Conservation (phyloP, 1,284 basidiomycete genomes). For the Ustilago bromivora region DNA sequence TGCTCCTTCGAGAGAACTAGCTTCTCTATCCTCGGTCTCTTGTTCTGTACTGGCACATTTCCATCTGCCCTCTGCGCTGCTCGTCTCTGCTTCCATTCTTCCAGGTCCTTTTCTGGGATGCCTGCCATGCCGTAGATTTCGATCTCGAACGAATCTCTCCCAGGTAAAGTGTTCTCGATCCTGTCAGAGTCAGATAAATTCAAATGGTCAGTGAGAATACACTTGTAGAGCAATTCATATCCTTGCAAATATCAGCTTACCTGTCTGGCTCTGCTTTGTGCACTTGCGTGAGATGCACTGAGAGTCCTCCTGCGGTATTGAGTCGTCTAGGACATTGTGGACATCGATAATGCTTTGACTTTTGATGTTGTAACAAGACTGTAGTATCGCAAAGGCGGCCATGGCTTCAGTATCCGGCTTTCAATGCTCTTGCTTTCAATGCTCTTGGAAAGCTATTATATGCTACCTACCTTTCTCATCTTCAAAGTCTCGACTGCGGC, state of each 20-base stretch:
- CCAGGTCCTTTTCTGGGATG: slow-evolving; percentile 91
- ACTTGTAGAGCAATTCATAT: neutral
- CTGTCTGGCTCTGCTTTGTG: slow-evolving; percentile 97
- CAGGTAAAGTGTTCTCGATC: slow-evolving; percentile 94
- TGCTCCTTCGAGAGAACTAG: slow-evolving; percentile 78
- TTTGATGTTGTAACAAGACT: slow-evolving; percentile 99
- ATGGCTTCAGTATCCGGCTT: neutral
- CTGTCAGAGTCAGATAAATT: slow-evolving; percentile 71
- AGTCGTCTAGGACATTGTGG: slow-evolving; percentile 92
- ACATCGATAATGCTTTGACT: slow-evolving; percentile 99
- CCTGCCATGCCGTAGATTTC: slow-evolving; percentile 99
- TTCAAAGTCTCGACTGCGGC: slow-evolving; percentile 66
- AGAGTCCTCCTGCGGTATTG: slow-evolving; percentile 96
- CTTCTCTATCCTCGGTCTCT: slow-evolving; percentile 86
- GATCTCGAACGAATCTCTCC: slow-evolving; percentile 95
- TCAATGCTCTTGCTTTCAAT: no score
- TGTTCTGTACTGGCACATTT: slow-evolving; percentile 73
- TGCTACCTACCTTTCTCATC: slow-evolving; percentile 63
- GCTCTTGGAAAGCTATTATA: neutral
- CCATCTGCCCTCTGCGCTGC: slow-evolving; percentile 50
- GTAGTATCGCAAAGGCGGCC: neutral
- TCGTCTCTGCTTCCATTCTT: slow-evolving; percentile 88
- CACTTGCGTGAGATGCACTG: slow-evolving; percentile 98
- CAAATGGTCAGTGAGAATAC: neutral
- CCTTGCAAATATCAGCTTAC: slow-evolving; percentile 74